Conservation (phyloP, 352 stramenopile species). For the Pythium aristosporum region DNA sequence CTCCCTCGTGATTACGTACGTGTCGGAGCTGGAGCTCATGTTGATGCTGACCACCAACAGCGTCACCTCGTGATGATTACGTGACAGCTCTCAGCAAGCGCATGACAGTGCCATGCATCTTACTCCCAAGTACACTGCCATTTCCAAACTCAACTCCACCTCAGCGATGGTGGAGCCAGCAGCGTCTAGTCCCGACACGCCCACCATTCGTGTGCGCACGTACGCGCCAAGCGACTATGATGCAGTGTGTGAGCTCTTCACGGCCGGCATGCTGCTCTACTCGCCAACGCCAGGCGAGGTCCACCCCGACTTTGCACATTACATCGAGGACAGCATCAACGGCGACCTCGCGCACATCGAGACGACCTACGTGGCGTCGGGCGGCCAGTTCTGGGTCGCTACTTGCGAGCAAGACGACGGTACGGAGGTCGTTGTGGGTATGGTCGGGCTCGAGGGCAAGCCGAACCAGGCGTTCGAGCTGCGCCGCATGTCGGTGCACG, state of each 20-base stretch:
- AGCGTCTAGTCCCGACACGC: too few species aligned
- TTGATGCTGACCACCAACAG: too few species aligned
- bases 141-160: too few species aligned
- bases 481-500: constrained; percentile 46
- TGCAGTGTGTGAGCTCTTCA: constrained; percentile 25
- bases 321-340: constrained; percentile 32
- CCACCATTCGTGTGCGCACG: constrained; percentile 10
- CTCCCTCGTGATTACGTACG: too few species aligned
- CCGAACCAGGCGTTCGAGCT: constrained; percentile 28
- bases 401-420: constrained; percentile 21
- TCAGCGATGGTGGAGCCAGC: too few species aligned
- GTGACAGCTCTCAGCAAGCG: too few species aligned
- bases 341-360: constrained; percentile 38
- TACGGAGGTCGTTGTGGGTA: constrained; percentile 24
- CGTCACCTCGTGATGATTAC: too few species aligned
- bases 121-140: too few species aligned
- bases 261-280: constrained; percentile 21
- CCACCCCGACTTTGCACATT: constrained; percentile 15
- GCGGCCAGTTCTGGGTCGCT: constrained; percentile 53
- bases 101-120: too few species aligned
- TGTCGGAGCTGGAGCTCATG: too few species aligned
- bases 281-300: not conserved
- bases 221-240: constrained; percentile 16
- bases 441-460: constrained; percentile 34
- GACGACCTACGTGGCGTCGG: constrained; percentile 32